Evolutionary conservation across 2,329 filamentous ascomycete species (phyloP).

Genomic region (Coleophoma eucalyptorum): DNA sequence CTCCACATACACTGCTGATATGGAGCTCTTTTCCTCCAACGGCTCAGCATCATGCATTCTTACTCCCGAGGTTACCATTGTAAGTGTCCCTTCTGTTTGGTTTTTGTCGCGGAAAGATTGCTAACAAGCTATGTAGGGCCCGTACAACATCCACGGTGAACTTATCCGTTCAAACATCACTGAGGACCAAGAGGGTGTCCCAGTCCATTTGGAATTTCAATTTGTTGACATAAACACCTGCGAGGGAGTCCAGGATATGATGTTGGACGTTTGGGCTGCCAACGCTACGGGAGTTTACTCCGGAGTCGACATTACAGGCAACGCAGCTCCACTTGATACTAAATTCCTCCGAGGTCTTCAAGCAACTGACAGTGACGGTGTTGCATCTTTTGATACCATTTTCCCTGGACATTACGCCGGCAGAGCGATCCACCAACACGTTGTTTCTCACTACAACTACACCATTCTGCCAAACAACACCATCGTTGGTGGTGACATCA

Average conservation of each 20-base stretch:
- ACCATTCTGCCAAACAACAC: conserved; percentile 2
- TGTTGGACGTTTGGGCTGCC: conserved; percentile 47
- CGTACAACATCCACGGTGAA: conserved; percentile 51
- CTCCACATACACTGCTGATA: neutral
- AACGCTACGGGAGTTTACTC: conserved; percentile 15
- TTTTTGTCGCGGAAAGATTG: too few relatives aligned
- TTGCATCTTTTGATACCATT: conserved; percentile 34
- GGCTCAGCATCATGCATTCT: conserved; percentile 37
- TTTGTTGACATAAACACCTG: conserved; percentile 50
- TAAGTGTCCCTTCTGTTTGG: too few relatives aligned
- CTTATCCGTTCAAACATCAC: conserved; percentile 42
- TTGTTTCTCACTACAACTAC: too few relatives aligned
- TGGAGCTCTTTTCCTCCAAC: conserved; percentile 1
- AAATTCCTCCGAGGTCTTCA: conserved; percentile 37
- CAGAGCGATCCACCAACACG: neutral
- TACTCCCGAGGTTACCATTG: conserved; percentile 44
- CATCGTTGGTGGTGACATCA: neutral
- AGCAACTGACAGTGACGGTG: conserved; percentile 34
- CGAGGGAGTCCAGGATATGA: conserved; percentile 41
- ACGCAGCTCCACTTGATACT: conserved; percentile 21
- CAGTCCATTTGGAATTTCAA: conserved; percentile 45
- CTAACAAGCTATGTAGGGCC: conserved; percentile 27
- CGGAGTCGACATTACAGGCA: conserved; percentile 4
- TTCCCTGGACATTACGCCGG: conserved; percentile 39
- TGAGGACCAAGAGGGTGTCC: conserved; percentile 42